A percentile compares a stretch with the other conserved stretches of the same genome.
These are phyloP conservation scores for Daldinia eschscholtzii DNA, from an alignment of 2,329 filamentous ascomycete species.

Conservation along the genomic window DNA sequence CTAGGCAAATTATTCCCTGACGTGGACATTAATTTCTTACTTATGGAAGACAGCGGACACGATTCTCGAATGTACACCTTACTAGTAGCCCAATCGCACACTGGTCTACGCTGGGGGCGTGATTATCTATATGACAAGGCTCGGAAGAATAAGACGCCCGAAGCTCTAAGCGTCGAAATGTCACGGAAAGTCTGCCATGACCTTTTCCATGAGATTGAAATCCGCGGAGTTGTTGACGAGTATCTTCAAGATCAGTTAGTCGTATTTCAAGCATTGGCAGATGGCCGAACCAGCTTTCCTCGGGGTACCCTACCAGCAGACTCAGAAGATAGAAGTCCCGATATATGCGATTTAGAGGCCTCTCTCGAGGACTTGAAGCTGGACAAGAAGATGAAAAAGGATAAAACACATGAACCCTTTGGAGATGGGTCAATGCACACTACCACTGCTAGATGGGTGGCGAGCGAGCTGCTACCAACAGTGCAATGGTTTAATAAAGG, in stretches of 20 bases:
- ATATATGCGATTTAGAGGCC: conserved; percentile 16
- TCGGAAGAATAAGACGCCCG: conserved; percentile 57
- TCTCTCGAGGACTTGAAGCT: conserved; percentile 43
- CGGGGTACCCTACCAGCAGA: conserved; percentile 46
- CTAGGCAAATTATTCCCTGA: conserved; percentile 59
- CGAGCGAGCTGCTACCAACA: conserved; percentile 62
- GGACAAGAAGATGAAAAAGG: conserved; percentile 52
- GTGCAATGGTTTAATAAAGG: conserved; percentile 59
- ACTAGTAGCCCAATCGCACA: conserved; percentile 65
- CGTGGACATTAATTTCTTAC: conserved; percentile 59
- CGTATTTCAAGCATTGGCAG: conserved; percentile 69
- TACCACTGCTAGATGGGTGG: conserved; percentile 72
- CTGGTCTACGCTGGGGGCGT: conserved; percentile 62
- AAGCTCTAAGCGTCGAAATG: conserved; percentile 56
- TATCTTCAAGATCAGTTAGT: conserved; percentile 72
- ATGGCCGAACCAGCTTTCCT: conserved; percentile 64
- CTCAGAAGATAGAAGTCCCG: conserved; percentile 43
- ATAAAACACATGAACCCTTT: conserved; percentile 64
- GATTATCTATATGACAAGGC: conserved; percentile 59
- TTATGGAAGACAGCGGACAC: conserved; percentile 65
- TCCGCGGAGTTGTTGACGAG: conserved; percentile 65
- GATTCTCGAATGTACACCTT: conserved; percentile 67
- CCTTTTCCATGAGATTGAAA: conserved; percentile 60
- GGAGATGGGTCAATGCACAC: conserved; percentile 69
- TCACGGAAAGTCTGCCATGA: conserved; percentile 60